These are phyloP conservation scores for Phaeosphaeriaceae sp. DNA, from an alignment of 2,329 filamentous ascomycete species.

Conservation along the genomic window DNA sequence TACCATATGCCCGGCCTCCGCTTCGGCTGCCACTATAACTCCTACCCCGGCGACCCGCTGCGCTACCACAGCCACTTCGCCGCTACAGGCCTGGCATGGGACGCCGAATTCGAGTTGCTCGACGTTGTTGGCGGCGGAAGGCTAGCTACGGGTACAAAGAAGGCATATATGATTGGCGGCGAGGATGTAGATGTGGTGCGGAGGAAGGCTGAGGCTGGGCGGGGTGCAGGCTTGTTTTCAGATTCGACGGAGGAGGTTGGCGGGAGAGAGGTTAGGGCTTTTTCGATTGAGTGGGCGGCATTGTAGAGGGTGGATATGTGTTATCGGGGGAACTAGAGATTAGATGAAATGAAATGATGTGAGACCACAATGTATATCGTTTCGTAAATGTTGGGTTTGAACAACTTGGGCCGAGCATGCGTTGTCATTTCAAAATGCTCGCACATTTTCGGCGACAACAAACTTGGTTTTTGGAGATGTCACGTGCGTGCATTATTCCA, in stretches of 20 bases:
- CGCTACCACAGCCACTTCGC: conserved; percentile 96
- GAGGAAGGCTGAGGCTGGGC: neutral
- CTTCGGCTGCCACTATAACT: conserved; percentile 92
- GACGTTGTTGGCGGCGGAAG: conserved; percentile 86
- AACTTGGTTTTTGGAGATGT: too few species aligned
- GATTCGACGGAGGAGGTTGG: conserved; percentile 23
- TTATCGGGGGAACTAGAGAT: too few species aligned
- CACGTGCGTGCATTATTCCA: too few species aligned
- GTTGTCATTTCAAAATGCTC: too few species aligned
- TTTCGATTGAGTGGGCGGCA: conserved; percentile 91
- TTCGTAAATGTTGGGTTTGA: too few species aligned
- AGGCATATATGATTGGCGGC: conserved; percentile 87
- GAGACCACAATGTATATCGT: too few species aligned
- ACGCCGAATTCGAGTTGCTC: conserved; percentile 82
- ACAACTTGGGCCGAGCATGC: too few species aligned
- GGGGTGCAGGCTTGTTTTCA: conserved; percentile 9
- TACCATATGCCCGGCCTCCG: conserved; percentile 91
- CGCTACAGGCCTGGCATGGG: conserved; percentile 83
- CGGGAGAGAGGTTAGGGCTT: conserved; percentile 65
- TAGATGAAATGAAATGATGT: too few species aligned
- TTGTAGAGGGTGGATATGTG: conserved; percentile 64
- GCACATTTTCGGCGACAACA: too few species aligned
- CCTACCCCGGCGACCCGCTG: conserved; percentile 93
- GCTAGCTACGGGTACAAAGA: conserved; percentile 93
- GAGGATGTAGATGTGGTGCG: conserved; percentile 41